Base-by-base conservation (phyloP, 2,329 filamentous ascomycete species). In the Dactylella cylindrospora region DNA sequence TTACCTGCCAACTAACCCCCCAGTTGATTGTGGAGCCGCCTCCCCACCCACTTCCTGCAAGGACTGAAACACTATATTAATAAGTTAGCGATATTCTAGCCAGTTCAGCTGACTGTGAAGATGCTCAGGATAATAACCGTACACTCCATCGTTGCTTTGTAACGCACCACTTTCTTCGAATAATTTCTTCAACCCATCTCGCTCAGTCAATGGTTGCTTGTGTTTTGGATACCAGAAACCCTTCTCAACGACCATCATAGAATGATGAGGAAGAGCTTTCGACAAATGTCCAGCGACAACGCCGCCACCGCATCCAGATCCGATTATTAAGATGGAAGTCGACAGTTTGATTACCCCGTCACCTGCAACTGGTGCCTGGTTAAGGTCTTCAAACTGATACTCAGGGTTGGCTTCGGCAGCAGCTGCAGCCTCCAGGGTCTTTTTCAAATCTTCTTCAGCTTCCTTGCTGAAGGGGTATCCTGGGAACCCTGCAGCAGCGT, bases 21-120 rank as follows among this genome's bases (percentile, higher is more conserved):
- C 90, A 96, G 73, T 96, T 96, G 68, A 95, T 74, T 0, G 88
- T 89, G 4, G 90, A 90, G 51, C 90, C 90, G 33, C 90, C 90
- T 23, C 90, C 90, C 82, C 86, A 95, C 25, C 81, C 81, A 52
- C 82, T 80, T 1, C 87, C 90, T 0, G 85, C 81, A 2, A 87
- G 71, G 9, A 91, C 72, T 12, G 75, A 79, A 25, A 84, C 75
- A 4, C 79, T 65, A 45, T 15, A 41, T 20, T 17, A 1, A 40
- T 45, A 10, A 71, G 22, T 67, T 72, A 53, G 76, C 75, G 28
- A 78, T 74, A 15, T 13, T 23, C 4, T 23, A 67, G 31, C 22
- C 4, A 22, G 2, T 32, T 26, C 17, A 6, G 17, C 31, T 40
- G n/a, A 17, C 35, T 39, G 8, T 31, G 8, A 9, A 28, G 3